Percentiles rank a stretch among this genome's conserved stretches.
Conservation (phyloP, 192 early-diverging fungal genomes). For the Geranomyces variabilis region DNA sequence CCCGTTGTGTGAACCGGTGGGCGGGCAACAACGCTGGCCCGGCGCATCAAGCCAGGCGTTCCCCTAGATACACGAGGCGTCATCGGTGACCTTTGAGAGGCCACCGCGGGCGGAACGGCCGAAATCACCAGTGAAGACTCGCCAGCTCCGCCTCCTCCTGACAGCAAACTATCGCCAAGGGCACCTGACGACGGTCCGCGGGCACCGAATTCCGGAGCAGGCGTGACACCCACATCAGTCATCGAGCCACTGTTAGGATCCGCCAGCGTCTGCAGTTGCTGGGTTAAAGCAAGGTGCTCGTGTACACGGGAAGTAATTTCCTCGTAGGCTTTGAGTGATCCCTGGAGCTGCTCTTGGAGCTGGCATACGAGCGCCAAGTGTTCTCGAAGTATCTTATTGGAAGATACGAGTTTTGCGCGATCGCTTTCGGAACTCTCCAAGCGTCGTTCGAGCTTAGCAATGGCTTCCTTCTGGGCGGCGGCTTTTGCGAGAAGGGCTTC, state of each 20-base stretch:
- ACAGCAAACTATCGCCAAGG: neutral
- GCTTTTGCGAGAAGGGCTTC: neutral
- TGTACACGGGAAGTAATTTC: constrained; percentile 15
- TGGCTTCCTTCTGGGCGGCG: neutral
- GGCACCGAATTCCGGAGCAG: neutral
- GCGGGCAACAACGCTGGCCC: neutral
- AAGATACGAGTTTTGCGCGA: neutral
- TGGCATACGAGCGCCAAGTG: neutral
- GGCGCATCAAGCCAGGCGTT: neutral
- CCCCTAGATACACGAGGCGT: neutral
- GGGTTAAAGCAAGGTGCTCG: constrained; percentile 14
- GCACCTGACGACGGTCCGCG: neutral
- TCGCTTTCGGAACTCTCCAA: constrained; percentile 7
- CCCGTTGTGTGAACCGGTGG: neutral
- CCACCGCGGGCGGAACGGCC: neutral
- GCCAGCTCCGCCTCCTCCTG: too few relatives aligned
- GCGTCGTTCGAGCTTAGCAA: neutral
- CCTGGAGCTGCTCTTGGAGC: constrained; percentile 22
- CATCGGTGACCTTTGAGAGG: neutral
- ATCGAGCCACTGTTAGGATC: neutral
- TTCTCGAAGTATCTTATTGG: constrained; percentile 26
- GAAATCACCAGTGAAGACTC: neutral
- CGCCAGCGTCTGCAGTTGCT: constrained; percentile 16
- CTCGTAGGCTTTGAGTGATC: constrained; percentile 23
- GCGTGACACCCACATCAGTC: too few relatives aligned